These are phyloP conservation scores for Kodamaea kaohsiungensis DNA, from an alignment of 805 yeast species.

Conservation along the genomic window DNA sequence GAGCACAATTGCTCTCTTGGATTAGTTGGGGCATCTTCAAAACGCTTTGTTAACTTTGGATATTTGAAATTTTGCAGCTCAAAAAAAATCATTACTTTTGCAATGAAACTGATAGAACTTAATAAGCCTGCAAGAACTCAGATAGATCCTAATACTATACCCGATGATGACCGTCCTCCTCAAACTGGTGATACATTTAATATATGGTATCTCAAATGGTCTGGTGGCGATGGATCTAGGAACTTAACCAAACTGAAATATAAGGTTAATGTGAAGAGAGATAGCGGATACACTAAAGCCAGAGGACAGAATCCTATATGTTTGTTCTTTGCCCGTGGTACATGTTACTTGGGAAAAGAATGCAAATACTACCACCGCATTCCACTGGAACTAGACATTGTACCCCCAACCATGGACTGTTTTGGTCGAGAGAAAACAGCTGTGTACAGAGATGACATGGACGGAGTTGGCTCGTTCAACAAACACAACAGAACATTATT, in stretches of 20 bases:
- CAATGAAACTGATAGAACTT: slow-evolving; percentile 5
- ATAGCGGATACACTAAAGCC: slow-evolving; percentile 77
- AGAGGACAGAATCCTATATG: slow-evolving; percentile 62
- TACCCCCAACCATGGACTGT: slow-evolving; percentile 73
- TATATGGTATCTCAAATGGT: slow-evolving; percentile 89
- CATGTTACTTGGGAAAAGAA: slow-evolving; percentile 74
- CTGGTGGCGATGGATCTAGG: slow-evolving; percentile 65
- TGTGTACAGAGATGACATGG: slow-evolving; percentile 88
- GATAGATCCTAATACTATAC: slow-evolving; percentile 58
- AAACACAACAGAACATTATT: slow-evolving; percentile 72
- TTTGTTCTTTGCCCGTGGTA: slow-evolving; percentile 84
- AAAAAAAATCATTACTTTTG: neutral
- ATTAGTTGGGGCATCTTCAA: too few species aligned
- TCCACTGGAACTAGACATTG: slow-evolving; percentile 61
- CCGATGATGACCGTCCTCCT: slow-evolving; percentile 65
- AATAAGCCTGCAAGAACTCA: slow-evolving; percentile 67
- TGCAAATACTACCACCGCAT: slow-evolving; percentile 80
- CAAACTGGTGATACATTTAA: slow-evolving; percentile 82
- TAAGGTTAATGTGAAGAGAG: slow-evolving; percentile 58
- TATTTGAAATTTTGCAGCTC: neutral
- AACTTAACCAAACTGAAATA: slow-evolving; percentile 54
- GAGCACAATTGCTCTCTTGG: too few species aligned
- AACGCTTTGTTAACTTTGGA: neutral
- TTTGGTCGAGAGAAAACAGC: slow-evolving; percentile 88
- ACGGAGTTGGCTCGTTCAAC: slow-evolving; percentile 84